Base-by-base conservation (phyloP, 345 rosid species). In the Brassica juncea region DNA sequence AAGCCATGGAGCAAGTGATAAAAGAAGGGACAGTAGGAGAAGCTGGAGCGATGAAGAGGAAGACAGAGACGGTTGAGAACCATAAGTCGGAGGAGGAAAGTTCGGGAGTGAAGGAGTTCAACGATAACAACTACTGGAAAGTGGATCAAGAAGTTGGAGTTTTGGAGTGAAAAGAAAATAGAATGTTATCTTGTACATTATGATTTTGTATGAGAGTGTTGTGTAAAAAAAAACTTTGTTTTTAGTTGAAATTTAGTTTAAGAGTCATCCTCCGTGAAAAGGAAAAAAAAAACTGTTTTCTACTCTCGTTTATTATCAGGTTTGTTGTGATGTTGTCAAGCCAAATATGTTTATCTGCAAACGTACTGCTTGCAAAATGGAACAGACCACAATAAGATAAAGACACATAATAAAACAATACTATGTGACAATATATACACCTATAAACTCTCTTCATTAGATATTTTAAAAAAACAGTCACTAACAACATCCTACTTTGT, bases 11-110 rank as follows among this genome's bases (percentile, higher is more conserved):
- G 8, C 97, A 87, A 77, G 97, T 97, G 25, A 87, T 90, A 23
- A 93, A 93, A 83, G 92, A 95, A 81, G 98, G 97, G 61, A 92
- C 90, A 76, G 97, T 93, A 23, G 98, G 97, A 27, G 99, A 93
- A 83, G 97, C 97, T 2, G 97, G 92, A 62, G 91, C 92, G 1
- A 72, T 96, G 82, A 96, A 89, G 87, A 87, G 89, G 88, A 88
- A 77, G 81, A 65, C 75, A 25, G 90, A 89, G 1, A 86, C 84
- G 83, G 70, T 44, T 44, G 90, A 89, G 72, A 87, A 86, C 69
- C 86, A 87, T 62, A 88, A 84, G 31, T 37, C 87, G 25, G 25
- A 23, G 10, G 94, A 88, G 10, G 94, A 88, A 25, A 77, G 82
- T 9, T 88, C 86, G 6, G 85, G 85, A 11, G 84, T 77, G 39